Evolutionary conservation across 2,329 filamentous ascomycete genomes (phyloP).

Genomic region (Aspergillus sp.): DNA sequence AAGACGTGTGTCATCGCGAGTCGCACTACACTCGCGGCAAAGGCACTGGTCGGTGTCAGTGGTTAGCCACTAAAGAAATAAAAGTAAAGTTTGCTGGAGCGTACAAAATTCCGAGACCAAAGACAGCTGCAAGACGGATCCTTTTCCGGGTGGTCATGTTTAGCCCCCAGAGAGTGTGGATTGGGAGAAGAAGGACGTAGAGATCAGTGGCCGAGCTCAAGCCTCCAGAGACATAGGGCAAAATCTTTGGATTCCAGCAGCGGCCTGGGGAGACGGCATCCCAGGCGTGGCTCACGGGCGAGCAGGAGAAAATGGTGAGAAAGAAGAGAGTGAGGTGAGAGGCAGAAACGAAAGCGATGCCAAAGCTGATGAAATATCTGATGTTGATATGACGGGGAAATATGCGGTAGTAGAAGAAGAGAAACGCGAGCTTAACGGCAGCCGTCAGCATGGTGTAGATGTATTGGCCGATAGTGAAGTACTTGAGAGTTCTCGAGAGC

Average conservation of each 20-base stretch:
- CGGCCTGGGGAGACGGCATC: slow-evolving; percentile 3
- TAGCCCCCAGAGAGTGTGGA: not conserved
- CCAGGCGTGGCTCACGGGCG: slow-evolving; percentile 4
- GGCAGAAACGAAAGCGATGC: not conserved
- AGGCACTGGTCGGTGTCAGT: not conserved
- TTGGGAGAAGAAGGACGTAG: not conserved
- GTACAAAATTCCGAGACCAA: not conserved
- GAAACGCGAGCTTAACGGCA: slow-evolving; percentile 27
- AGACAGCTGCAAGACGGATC: not conserved
- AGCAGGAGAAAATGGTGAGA: slow-evolving; percentile 11
- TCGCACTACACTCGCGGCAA: not conserved
- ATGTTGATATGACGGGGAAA: slow-evolving; percentile 24
- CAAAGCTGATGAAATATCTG: slow-evolving; percentile 10
- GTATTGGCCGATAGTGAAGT: not conserved
- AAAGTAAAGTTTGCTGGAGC: not conserved
- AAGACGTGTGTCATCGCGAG: not conserved
- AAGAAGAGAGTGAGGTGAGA: slow-evolving; percentile 16
- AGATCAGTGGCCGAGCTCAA: not conserved
- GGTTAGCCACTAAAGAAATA: not conserved
- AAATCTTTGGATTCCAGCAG: not conserved
- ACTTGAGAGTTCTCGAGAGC: not conserved
- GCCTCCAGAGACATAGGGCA: not conserved
- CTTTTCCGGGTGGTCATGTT: not conserved
- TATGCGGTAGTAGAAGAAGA: slow-evolving; percentile 30
- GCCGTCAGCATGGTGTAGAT: slow-evolving; percentile 13